Percentiles rank a stretch among this genome's conserved stretches.
Evolutionary conservation across 2,329 filamentous ascomycete genomes (phyloP).

Genomic region (Ilyonectria robusta): DNA sequence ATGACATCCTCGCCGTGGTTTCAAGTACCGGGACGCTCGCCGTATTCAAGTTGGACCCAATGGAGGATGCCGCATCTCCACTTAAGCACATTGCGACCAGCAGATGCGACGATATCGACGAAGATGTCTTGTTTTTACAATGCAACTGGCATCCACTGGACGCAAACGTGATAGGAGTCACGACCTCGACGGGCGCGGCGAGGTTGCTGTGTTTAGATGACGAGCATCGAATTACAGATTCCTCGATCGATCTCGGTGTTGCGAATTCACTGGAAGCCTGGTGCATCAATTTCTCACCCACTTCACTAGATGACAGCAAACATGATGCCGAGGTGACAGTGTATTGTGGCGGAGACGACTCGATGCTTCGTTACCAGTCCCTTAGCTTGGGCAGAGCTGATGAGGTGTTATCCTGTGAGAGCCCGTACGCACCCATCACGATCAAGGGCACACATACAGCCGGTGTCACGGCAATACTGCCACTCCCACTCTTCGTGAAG

Average conservation of each 20-base stretch:
- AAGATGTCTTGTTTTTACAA: conserved; percentile 77
- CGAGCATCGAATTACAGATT: conserved; percentile 55
- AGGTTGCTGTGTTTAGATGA: conserved; percentile 66
- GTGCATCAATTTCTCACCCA: conserved; percentile 74
- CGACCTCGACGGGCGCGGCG: conserved; percentile 78
- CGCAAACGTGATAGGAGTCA: conserved; percentile 73
- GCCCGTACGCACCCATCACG: conserved; percentile 45
- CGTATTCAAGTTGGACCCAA: conserved; percentile 70
- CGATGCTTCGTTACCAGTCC: conserved; percentile 66
- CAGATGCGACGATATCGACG: conserved; percentile 64
- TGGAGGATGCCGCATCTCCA: conserved; percentile 48
- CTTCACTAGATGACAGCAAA: conserved; percentile 28
- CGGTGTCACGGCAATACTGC: conserved; percentile 89
- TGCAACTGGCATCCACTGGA: conserved; percentile 79
- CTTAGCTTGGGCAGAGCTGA: conserved; percentile 46
- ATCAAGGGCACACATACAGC: conserved; percentile 75
- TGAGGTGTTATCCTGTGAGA: conserved; percentile 30
- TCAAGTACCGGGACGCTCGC: conserved; percentile 82
- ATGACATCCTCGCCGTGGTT: conserved; percentile 77
- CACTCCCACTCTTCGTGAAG: conserved; percentile 63
- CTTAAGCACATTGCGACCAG: conserved; percentile 61
- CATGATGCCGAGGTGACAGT: conserved; percentile 56
- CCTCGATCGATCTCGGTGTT: conserved; percentile 56
- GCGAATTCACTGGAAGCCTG: conserved; percentile 78
- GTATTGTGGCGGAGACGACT: conserved; percentile 85